Base-by-base conservation (phyloP, 1,139 yeast genomes). In the Yamadazyma mexicana region DNA sequence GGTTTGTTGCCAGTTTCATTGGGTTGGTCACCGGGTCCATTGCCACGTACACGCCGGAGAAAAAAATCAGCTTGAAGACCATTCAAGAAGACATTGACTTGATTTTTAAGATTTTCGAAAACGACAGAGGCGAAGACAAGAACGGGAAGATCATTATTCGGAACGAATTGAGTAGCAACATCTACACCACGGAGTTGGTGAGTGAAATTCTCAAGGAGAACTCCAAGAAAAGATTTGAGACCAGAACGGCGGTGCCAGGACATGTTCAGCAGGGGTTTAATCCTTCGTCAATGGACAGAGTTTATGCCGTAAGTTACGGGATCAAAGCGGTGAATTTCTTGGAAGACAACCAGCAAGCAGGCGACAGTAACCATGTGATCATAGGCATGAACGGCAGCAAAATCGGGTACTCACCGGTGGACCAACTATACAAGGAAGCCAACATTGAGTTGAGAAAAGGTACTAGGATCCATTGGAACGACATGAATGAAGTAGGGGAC, bases 231-330 rank as follows among this genome's bases (percentile, higher is more conserved):
- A 73, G 76, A 46, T 92, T 89, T 58, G 97, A 91, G 56, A 87
- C 95, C 15, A 84, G 95, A 63, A 89, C 96, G 4, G 98, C 98
- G 12, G 83, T 91, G 40, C 98, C 98, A 10, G 98, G 98, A 22
- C 98, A 92, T 59, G 95, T 85, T 33, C 92, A 85, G 65, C 92
- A 85, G 60, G 94, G 94, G 53, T 81, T 78, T 40, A 69, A 81
- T n/a, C 92, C 94, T 42, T 77, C 87, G 3, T 81, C 89, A 37
- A 81, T 82, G 69, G 94, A 85, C 56, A 72, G 94, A 62, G 80
- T 85, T 8, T 70, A 74, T 54, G 89, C 89, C 3, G 77, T 81
- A 2, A 77, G 86, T 58, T 78, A 82, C 47, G 83, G 89, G 0
- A 76, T 83, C 40, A 79, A 77, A 55, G 83, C 89, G 18, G 78